phyloP scores from a whole-genome alignment of 352 stramenopile species.

The Phytopythium mirpurense region DNA sequence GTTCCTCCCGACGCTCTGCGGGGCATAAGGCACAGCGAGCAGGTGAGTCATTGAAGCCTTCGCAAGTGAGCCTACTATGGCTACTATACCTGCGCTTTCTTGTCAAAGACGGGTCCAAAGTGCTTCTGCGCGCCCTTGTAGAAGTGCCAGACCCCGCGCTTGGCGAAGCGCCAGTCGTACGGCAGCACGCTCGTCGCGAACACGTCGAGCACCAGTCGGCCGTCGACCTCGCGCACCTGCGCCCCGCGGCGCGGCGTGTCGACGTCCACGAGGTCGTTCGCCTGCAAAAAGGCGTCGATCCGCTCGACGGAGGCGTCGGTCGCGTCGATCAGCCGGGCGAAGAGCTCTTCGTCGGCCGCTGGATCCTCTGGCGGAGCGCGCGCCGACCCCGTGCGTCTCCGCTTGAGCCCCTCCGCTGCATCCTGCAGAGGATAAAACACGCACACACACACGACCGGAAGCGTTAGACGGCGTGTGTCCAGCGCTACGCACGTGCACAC shows the following conservation, averaged over 20 bases:
- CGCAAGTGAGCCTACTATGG: too few species aligned
- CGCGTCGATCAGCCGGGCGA: conserved; percentile 19
- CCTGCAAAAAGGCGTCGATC: conserved; percentile 17
- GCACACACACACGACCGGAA: neutral
- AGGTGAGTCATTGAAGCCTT: too few species aligned
- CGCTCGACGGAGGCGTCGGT: conserved; percentile 21
- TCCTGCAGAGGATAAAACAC: conserved; percentile 6
- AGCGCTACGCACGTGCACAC: neutral
- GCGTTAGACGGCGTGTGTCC: neutral
- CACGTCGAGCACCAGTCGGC: conserved; percentile 26
- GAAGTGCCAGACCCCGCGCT: conserved; percentile 20
- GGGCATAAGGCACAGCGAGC: too few species aligned
- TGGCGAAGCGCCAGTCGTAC: conserved; percentile 20
- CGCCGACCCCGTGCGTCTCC: neutral
- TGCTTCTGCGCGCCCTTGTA: conserved; percentile 30
- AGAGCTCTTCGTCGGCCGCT: conserved; percentile 18
- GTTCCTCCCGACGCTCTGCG: neutral
- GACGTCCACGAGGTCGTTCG: conserved; percentile 17
- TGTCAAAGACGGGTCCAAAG: conserved; percentile 20
- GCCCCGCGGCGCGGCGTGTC: conserved; percentile 18
- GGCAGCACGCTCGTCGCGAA: conserved; percentile 29
- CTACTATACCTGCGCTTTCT: conserved; percentile 26
- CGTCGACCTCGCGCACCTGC: conserved; percentile 19
- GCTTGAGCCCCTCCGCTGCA: neutral
- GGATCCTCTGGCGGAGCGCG: neutral